Evolutionary conservation across 176 grass and related monocot species (phyloP).

Genomic region (Paspalum notatum): DNA sequence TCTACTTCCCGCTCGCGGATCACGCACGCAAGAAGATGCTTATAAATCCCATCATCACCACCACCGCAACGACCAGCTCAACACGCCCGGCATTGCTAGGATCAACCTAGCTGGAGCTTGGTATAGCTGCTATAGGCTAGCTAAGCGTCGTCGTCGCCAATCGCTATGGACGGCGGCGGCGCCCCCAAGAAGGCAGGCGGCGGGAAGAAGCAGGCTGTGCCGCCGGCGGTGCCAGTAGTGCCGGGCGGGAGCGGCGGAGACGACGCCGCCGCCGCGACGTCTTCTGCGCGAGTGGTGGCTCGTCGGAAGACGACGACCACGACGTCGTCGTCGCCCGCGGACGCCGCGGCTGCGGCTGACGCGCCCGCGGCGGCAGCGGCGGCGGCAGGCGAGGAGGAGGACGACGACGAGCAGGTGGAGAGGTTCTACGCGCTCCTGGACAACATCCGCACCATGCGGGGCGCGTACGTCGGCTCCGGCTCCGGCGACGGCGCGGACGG

Average conservation of each 20-base stretch:
- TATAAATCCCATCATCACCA: not conserved
- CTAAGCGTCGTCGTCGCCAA: not conserved
- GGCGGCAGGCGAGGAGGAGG: too few relatives aligned
- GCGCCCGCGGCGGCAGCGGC: not conserved
- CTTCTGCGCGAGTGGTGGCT: not conserved
- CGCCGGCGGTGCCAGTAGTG: not conserved
- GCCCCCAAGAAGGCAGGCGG: not conserved
- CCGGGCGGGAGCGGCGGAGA: not conserved
- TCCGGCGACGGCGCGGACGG: not conserved
- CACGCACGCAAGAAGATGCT: not conserved
- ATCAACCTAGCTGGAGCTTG: not conserved
- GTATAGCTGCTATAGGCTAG: not conserved
- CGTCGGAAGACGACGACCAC: not conserved
- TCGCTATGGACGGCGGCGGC: not conserved
- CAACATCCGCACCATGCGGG: conserved; percentile 39
- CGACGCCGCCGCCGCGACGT: not conserved
- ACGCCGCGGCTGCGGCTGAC: too few relatives aligned
- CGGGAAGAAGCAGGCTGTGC: not conserved
- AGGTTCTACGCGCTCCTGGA: conserved; percentile 39
- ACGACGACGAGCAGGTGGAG: conserved; percentile 31
- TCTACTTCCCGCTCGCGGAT: not conserved
- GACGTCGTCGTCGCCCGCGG: not conserved
- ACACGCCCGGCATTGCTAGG: not conserved
- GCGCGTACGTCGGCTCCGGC: not conserved
- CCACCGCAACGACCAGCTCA: not conserved